These are phyloP conservation scores for Cyberlindnera lachancei DNA, from an alignment of 805 yeast genomes.

Conservation along the genomic window DNA sequence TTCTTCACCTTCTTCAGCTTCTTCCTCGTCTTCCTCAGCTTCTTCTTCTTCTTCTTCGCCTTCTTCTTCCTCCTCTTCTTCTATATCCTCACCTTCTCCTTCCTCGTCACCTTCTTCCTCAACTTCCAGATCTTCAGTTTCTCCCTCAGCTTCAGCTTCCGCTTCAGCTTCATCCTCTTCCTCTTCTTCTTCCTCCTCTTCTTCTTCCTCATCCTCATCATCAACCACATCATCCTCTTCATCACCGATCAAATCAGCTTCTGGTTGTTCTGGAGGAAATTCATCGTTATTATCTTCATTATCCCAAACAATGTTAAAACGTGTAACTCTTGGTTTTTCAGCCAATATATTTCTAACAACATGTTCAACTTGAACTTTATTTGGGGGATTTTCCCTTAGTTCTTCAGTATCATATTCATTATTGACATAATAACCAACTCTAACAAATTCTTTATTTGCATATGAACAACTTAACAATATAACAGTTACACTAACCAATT, in stretches of 20 bases:
- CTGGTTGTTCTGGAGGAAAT: conserved; percentile 73
- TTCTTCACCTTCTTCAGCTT: conserved; percentile 37
- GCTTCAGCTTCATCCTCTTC: conserved; percentile 23
- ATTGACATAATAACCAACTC: conserved; percentile 97
- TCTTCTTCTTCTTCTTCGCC: conserved; percentile 36
- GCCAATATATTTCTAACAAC: conserved; percentile 92
- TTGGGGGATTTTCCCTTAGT: conserved; percentile 86
- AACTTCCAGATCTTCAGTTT: conserved; percentile 10
- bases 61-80: conserved; percentile 37
- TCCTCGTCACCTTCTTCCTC: conserved; percentile 8
- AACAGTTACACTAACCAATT: conserved; percentile 91
- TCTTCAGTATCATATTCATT: conserved; percentile 95
- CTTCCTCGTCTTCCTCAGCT: conserved; percentile 41
- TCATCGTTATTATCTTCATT: conserved; percentile 64
- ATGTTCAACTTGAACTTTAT: conserved; percentile 86
- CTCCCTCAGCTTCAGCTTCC: neutral
- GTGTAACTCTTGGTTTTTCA: conserved; percentile 94
- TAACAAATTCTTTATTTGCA: conserved; percentile 87
- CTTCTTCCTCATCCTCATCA: conserved; percentile 38
- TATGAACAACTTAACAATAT: conserved; percentile 89
- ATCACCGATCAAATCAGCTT: conserved; percentile 53
- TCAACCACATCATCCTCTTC: conserved; percentile 55
- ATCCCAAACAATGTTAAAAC: conserved; percentile 97
- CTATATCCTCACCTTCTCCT: conserved; percentile 27
- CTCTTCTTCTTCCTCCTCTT: conserved; percentile 26